These are phyloP conservation scores for Candolleomyces eurysporus DNA, from an alignment of 768 basidiomycete species.

Conservation along the genomic window DNA sequence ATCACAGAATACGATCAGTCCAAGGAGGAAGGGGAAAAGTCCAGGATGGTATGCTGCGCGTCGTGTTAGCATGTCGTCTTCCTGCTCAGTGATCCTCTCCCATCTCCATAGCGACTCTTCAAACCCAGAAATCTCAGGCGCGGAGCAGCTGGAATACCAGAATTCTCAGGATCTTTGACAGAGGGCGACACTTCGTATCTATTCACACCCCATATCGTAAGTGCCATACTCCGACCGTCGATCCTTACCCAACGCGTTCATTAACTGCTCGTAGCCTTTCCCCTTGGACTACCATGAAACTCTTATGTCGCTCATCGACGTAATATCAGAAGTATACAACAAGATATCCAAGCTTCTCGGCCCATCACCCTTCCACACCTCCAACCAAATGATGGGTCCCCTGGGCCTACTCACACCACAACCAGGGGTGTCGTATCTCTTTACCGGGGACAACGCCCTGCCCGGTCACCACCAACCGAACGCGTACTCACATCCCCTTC, in stretches of 20 bases:
- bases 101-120: conserved; percentile 51
- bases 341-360: conserved; percentile 83
- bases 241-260: background rate
- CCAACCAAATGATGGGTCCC: conserved; percentile 73
- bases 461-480: conserved; percentile 24
- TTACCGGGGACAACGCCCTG: conserved; percentile 41
- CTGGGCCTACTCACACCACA: conserved; percentile 73
- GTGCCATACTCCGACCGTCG: conserved; percentile 20
- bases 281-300: conserved; percentile 87
- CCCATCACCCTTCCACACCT: conserved; percentile 70
- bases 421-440: conserved; percentile 81
- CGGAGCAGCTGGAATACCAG: conserved; percentile 49
- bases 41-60: conserved; percentile 58
- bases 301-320: conserved; percentile 83
- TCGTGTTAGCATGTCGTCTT: background rate
- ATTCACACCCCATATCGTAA: conserved; percentile 70
- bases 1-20: conserved; percentile 77
- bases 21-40: conserved; percentile 70
- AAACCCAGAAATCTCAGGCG: conserved; percentile 57
- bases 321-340: conserved; percentile 86
- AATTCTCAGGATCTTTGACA: conserved; percentile 58
- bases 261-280: conserved; percentile 63
- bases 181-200: conserved; percentile 73
- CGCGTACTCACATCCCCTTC: conserved; percentile 22
- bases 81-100: background rate